Evolutionary conservation across 192 early-diverging fungal genomes (phyloP).

Genomic region (Coemansia sp.): DNA sequence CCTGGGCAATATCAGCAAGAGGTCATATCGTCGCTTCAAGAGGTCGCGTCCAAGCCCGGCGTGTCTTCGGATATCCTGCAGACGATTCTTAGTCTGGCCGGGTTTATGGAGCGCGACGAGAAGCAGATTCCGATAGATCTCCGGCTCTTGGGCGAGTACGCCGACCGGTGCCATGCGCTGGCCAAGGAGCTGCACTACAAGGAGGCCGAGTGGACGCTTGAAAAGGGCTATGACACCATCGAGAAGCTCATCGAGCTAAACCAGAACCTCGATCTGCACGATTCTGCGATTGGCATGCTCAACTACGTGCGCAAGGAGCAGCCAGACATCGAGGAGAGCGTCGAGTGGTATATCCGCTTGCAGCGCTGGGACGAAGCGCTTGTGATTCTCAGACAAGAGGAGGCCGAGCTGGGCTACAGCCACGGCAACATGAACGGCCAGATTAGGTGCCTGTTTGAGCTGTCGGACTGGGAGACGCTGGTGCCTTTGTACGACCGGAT

Average conservation of each 20-base stretch:
- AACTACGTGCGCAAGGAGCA: slow-evolving; percentile 77
- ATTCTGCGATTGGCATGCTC: slow-evolving; percentile 93
- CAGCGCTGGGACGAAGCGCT: slow-evolving; percentile 93
- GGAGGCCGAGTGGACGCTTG: slow-evolving; percentile 87
- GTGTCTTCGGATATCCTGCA: slow-evolving; percentile 93
- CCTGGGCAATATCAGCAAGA: slow-evolving; percentile 89
- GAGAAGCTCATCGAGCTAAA: slow-evolving; percentile 92
- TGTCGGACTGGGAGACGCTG: slow-evolving; percentile 91
- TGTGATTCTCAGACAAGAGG: slow-evolving; percentile 65
- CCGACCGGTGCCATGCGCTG: slow-evolving; percentile 89
- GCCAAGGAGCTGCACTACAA: slow-evolving; percentile 99
- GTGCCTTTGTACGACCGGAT: slow-evolving; percentile 73
- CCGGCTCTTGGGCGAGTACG: slow-evolving; percentile 81
- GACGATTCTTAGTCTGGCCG: slow-evolving; percentile 87
- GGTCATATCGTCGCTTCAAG: slow-evolving; percentile 73
- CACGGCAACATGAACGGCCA: slow-evolving; percentile 75
- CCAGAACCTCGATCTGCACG: slow-evolving; percentile 90
- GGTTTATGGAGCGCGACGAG: slow-evolving; percentile 99
- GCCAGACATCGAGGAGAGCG: slow-evolving; percentile 79
- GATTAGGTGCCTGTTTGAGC: slow-evolving; percentile 88
- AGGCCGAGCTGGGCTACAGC: slow-evolving; percentile 14
- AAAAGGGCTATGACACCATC: slow-evolving; percentile 79
- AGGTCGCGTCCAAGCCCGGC: slow-evolving; percentile 73
- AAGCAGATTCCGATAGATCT: slow-evolving; percentile 93
- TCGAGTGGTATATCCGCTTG: slow-evolving; percentile 91